Conservation (phyloP, 345 rosid genomes). For the Populus tremula region DNA sequence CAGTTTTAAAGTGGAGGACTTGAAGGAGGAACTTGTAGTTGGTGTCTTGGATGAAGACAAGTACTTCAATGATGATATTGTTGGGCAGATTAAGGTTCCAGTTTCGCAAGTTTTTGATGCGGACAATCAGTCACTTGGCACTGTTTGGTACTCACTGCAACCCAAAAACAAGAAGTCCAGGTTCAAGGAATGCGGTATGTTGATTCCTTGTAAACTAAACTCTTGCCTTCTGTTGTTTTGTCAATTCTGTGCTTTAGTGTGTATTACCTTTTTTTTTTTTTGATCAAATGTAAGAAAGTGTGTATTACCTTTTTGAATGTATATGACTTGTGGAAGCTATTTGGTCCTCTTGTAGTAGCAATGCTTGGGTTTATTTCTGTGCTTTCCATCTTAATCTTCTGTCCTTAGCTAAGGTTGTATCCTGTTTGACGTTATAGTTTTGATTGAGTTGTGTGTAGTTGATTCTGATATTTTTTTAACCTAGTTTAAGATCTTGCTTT, state of each 20-base stretch:
- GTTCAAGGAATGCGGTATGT: slow-evolving; percentile 74
- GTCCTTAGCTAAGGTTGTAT: background rate
- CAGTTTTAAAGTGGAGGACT: slow-evolving; percentile 86
- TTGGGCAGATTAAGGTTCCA: slow-evolving; percentile 66
- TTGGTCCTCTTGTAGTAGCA: background rate
- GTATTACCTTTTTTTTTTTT: slow-evolving; percentile 1
- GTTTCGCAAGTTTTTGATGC: slow-evolving; percentile 75
- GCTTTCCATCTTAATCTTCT: background rate
- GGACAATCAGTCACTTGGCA: slow-evolving; percentile 67
- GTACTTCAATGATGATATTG: slow-evolving; percentile 82
- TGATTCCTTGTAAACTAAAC: background rate
- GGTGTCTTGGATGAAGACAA: slow-evolving; percentile 84
- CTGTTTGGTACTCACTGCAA: slow-evolving; percentile 68
- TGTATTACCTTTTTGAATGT: background rate
- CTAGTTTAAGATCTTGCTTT: background rate
- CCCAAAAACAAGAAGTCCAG: slow-evolving; percentile 81
- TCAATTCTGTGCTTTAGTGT: background rate
- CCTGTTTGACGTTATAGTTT: background rate
- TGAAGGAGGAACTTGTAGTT: slow-evolving; percentile 74
- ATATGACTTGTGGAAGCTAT: background rate
- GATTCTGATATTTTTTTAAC: background rate
- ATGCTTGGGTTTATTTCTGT: background rate
- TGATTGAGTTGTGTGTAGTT: background rate
- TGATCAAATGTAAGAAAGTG: too few species aligned
- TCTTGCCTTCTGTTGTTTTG: background rate